Evolutionary conservation across 2,329 filamentous ascomycete species (phyloP).

Genomic region (Apiospora kogelbergensis): DNA sequence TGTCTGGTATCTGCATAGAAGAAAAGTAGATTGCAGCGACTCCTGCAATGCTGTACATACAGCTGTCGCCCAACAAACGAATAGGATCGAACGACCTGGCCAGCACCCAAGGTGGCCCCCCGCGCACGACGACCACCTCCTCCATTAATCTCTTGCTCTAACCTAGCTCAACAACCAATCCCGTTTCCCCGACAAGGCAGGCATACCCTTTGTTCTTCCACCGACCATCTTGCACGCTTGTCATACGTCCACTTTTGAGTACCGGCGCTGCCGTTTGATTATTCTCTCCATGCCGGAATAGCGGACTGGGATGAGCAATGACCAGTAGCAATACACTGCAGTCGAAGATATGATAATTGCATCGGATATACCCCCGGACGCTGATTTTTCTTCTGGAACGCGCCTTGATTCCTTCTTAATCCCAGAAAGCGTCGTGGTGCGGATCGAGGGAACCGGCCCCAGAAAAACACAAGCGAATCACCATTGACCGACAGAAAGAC

Average conservation of each 20-base stretch:
- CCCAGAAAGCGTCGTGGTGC: background rate
- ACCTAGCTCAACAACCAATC: constrained; percentile 4
- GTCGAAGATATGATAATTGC: background rate
- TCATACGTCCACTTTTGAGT: constrained; percentile 10
- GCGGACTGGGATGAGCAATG: constrained; percentile 2
- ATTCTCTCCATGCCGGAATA: background rate
- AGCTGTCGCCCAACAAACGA: background rate
- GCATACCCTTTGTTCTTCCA: constrained; percentile 1
- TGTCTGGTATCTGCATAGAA: background rate
- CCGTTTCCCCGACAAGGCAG: background rate
- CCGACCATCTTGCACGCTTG: constrained; percentile 5
- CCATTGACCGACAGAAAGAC: background rate
- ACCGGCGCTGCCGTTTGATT: constrained; percentile 7
- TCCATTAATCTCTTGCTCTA: constrained; percentile 4
- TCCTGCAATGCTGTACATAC: background rate
- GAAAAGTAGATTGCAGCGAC: background rate
- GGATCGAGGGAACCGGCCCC: constrained; percentile 1
- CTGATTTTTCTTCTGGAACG: constrained; percentile 7
- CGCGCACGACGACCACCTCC: background rate
- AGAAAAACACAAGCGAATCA: background rate
- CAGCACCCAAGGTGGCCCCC: background rate
- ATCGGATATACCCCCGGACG: background rate
- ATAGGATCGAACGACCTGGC: background rate
- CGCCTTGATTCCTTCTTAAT: background rate
- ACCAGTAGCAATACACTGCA: background rate